phyloP scores from a whole-genome alignment of 768 basidiomycete genomes.

The Hericium alpestre region DNA sequence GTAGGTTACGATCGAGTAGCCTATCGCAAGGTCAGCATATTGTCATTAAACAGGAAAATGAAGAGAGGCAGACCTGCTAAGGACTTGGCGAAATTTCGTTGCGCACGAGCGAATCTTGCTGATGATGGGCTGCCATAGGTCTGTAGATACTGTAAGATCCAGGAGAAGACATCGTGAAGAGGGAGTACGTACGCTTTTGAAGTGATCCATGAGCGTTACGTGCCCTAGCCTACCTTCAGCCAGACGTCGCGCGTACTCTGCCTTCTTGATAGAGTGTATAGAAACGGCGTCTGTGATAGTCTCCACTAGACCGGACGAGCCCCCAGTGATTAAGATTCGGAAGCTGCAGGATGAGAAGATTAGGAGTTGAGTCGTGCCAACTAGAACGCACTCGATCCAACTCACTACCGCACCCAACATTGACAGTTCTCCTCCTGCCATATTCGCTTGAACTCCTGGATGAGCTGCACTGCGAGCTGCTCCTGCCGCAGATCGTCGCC shows the following conservation, averaged over 20 bases:
- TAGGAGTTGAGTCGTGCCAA: neutral
- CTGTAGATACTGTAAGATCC: slow-evolving; percentile 26
- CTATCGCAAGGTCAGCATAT: slow-evolving; percentile 25
- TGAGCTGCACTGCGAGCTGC: slow-evolving; percentile 91
- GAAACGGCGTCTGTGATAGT: slow-evolving; percentile 98
- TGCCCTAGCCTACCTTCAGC: slow-evolving; percentile 73
- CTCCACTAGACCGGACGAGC: slow-evolving; percentile 87
- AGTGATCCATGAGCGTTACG: slow-evolving; percentile 88
- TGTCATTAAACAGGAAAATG: neutral
- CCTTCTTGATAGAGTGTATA: slow-evolving; percentile 98
- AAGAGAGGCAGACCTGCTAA: slow-evolving; percentile 35
- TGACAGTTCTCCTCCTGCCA: slow-evolving; percentile 90
- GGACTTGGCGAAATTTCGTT: slow-evolving; percentile 92
- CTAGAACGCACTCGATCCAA: neutral
- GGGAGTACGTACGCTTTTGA: slow-evolving; percentile 54
- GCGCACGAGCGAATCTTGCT: slow-evolving; percentile 81
- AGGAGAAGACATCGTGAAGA: neutral
- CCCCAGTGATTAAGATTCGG: slow-evolving; percentile 90
- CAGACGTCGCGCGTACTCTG: slow-evolving; percentile 85
- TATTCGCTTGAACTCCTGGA: slow-evolving; percentile 85
- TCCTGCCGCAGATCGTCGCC: slow-evolving; percentile 95
- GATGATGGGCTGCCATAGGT: slow-evolving; percentile 85
- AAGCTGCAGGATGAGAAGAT: slow-evolving; percentile 43
- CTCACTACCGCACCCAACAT: slow-evolving; percentile 89
- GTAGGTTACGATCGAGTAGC: slow-evolving; percentile 93